Evolutionary conservation across 2,329 filamentous ascomycete genomes (phyloP), one percentile per base, ranked within the genome.

Genomic region (Eutypella sp.): DNA sequence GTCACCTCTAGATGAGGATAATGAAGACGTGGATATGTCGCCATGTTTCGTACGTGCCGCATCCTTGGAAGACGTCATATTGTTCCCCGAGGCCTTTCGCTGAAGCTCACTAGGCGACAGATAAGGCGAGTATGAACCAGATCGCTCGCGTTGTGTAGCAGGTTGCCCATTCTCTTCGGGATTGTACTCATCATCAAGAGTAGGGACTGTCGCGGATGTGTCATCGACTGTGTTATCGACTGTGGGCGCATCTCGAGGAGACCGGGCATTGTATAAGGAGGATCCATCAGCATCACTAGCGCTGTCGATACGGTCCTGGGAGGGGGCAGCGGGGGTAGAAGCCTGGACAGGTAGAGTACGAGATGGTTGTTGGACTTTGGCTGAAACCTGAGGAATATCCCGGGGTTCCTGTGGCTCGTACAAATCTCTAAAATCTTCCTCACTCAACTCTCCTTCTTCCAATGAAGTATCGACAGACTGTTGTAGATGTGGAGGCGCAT

Each of bases 381-480:
- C 20, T n/a, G n/a, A n/a, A n/a, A n/a, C n/a, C n/a, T n/a, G n/a
- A n/a, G n/a, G n/a, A 4, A 45, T 25, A 39, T 56, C 57, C 40
- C 54, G 55, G 9, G 10, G 8, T 39, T 39, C 36, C 18, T 9
- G n/a, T 4, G 74, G 71, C 41, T 79, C 75, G 49, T 81, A 81
- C 2, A 75, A 56, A 54, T 81, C 76, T 41, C 81, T 76, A 41
- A 76, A 73, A 55, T 85, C 82, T 16, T 74, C 78, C 56, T 92
- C 88, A 51, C 81, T 87, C 24, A 93, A 63, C 62, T 95, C 89
- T 15, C 86, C 87, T 57, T 95, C 88, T 58, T 93, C 87, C 22
- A 57, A 53, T 2, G 36, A 36, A 20, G 47, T 49, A 4, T 47
- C 39, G n/a, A 20, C 11, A 38, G 46, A 44, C 22, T 13, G 24